phyloP scores from a whole-genome alignment of 129 eudicot species.

The Escallonia rubra region DNA sequence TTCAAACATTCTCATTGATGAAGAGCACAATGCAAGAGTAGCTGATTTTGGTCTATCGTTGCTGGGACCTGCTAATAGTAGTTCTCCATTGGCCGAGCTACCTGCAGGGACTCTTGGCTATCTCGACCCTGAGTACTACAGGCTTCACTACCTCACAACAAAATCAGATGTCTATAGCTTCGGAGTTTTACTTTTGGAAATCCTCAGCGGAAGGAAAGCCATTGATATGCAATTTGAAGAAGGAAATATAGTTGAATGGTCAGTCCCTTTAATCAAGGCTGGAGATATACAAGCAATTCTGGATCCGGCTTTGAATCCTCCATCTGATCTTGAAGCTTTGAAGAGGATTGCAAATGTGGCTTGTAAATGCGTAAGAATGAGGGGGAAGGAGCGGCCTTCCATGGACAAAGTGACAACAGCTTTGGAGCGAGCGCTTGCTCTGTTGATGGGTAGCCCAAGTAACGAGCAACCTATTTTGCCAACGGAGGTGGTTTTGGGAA shows the following conservation, averaged over 20 bases:
- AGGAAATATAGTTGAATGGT: constrained; percentile 95
- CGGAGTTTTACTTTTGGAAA: constrained; percentile 83
- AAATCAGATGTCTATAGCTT: constrained; percentile 90
- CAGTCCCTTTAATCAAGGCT: constrained; percentile 69
- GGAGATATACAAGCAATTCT: constrained; percentile 62
- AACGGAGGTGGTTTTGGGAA: constrained; percentile 85
- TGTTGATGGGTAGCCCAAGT: constrained; percentile 84
- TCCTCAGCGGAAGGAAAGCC: constrained; percentile 78
- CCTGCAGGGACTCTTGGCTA: constrained; percentile 96
- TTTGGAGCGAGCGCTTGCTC: constrained; percentile 72
- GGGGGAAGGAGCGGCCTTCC: constrained; percentile 94
- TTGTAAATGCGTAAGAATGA: constrained; percentile 83
- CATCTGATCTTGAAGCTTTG: constrained; percentile 64
- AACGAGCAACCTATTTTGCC: constrained; percentile 91
- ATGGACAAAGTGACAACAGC: constrained; percentile 96
- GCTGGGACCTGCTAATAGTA: constrained; percentile 78
- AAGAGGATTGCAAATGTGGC: constrained; percentile 75
- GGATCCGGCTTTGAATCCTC: constrained; percentile 51
- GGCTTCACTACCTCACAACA: constrained; percentile 89
- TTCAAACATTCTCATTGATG: constrained; percentile 84
- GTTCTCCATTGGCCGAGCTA: constrained; percentile 87
- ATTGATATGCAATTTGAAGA: constrained; percentile 87
- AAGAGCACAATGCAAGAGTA: constrained; percentile 94
- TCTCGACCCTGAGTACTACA: constrained; percentile 83
- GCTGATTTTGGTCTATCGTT: constrained; percentile 89